Evolutionary conservation across 2,329 filamentous ascomycete genomes (phyloP).

Genomic region (Trichoderma citrinoviride): DNA sequence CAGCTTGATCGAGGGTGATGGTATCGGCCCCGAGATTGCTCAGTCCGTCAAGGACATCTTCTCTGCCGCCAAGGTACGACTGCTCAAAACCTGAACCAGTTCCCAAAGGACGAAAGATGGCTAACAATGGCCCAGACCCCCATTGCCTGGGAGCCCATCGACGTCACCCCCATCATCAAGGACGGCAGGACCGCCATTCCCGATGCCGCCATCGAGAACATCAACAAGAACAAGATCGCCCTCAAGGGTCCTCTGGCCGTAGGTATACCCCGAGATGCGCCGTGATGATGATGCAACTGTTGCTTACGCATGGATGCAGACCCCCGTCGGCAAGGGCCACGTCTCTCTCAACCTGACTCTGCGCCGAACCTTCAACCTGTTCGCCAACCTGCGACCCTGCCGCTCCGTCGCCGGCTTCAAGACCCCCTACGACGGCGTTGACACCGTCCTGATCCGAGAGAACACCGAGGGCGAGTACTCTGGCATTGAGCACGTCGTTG

Average conservation of each 20-base stretch:
- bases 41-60: conserved; percentile 99
- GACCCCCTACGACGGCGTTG: conserved; percentile 95
- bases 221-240: conserved; percentile 93
- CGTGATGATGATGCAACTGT: not conserved
- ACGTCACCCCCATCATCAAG: conserved; percentile 90
- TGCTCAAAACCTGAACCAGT: not conserved
- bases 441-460: conserved; percentile 97
- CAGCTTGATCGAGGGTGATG: conserved; percentile 97
- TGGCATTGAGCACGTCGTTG: conserved; percentile 96
- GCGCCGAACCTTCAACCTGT: conserved; percentile 98
- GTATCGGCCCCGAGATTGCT: conserved; percentile 96
- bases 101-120: not conserved
- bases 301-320: conserved; percentile 48
- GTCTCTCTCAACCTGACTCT: conserved; percentile 98
- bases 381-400: conserved; percentile 98
- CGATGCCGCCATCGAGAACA: conserved; percentile 86
- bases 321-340: conserved; percentile 96
- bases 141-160: conserved; percentile 94
- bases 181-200: conserved; percentile 96
- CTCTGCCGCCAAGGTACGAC: conserved; percentile 77
- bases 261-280: conserved; percentile 30
- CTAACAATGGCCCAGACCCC: conserved; percentile 60
- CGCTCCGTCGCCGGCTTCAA: conserved; percentile 96
- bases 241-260: conserved; percentile 97
- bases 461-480: conserved; percentile 99